phyloP scores from a whole-genome alignment of 306 rosid genomes.

The Vigna mungo region DNA sequence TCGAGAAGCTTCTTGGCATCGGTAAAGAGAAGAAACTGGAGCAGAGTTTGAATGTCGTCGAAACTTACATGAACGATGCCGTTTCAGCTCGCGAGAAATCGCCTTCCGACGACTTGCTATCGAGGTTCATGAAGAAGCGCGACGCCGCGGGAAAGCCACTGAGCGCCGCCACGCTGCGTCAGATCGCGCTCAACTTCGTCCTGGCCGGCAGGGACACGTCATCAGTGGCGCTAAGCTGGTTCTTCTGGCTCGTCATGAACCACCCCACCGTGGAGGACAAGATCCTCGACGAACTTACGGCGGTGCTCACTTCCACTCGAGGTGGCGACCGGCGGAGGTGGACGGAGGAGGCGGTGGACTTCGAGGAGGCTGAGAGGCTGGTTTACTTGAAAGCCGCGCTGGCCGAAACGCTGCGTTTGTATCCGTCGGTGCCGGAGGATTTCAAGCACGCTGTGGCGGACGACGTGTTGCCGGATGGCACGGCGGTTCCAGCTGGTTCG shows the following conservation, averaged over 20 bases:
- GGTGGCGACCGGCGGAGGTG: slow-evolving; percentile 58
- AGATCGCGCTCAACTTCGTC: slow-evolving; percentile 84
- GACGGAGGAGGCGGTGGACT: slow-evolving; percentile 73
- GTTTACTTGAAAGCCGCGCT: slow-evolving; percentile 83
- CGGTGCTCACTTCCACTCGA: slow-evolving; percentile 62
- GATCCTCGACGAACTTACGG: slow-evolving; percentile 60
- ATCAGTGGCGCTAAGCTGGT: slow-evolving; percentile 94
- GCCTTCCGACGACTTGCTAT: slow-evolving; percentile 83
- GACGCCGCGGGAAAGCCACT: slow-evolving; percentile 65
- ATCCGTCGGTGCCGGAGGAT: slow-evolving; percentile 91
- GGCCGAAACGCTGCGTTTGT: slow-evolving; percentile 82
- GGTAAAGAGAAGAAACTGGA: slow-evolving; percentile 65
- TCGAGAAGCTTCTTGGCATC: slow-evolving; percentile 59
- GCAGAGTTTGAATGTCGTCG: slow-evolving; percentile 64
- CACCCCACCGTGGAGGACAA: slow-evolving; percentile 67
- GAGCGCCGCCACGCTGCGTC: slow-evolving; percentile 56
- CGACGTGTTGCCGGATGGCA: slow-evolving; percentile 88
- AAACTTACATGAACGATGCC: slow-evolving; percentile 81
- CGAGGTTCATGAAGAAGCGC: slow-evolving; percentile 78
- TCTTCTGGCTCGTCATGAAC: slow-evolving; percentile 89
- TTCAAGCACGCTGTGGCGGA: slow-evolving; percentile 73
- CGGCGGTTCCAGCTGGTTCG: slow-evolving; percentile 85
- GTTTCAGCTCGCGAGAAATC: slow-evolving; percentile 58
- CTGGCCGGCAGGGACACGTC: slow-evolving; percentile 99
- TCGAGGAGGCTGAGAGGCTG: slow-evolving; percentile 79